A percentile compares a stretch with the other conserved stretches of the same genome.
Evolutionary conservation across 768 basidiomycete genomes (phyloP).

Genomic region (Austroboletus eburneus): DNA sequence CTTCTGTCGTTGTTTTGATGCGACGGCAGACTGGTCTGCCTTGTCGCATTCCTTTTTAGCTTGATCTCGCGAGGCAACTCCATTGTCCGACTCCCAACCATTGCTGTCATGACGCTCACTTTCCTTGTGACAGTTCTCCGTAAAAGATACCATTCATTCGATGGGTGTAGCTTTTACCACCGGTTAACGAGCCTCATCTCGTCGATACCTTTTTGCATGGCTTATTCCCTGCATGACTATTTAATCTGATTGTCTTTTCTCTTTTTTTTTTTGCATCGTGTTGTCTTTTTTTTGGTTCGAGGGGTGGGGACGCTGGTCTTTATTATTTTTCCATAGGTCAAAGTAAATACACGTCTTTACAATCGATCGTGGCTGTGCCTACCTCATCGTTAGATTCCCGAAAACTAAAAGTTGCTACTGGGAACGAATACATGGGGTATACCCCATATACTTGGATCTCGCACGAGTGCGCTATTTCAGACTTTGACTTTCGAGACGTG

Average conservation of each 20-base stretch:
- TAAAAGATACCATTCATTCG: conserved; percentile 16
- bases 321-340: too few species aligned
- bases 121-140: conserved; percentile 3
- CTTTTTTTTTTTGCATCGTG: not conserved
- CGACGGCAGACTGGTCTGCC: conserved; percentile 27
- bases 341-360: too few species aligned
- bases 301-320: too few species aligned
- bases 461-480: too few species aligned
- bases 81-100: conserved; percentile 11
- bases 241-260: not conserved
- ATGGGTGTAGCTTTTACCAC: conserved; percentile 26
- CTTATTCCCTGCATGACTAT: not conserved
- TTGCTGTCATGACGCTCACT: not conserved
- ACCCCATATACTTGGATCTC: too few species aligned
- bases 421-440: too few species aligned
- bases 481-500: too few species aligned
- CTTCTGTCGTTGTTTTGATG: conserved; percentile 20
- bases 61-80: not conserved
- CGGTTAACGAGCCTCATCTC: conserved; percentile 36
- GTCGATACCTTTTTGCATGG: conserved; percentile 25
- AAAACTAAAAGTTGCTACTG: too few species aligned
- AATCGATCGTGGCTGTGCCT: too few species aligned
- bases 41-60: conserved; percentile 10
- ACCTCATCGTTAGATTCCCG: too few species aligned
- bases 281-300: not conserved